These are phyloP conservation scores for Acanthamoeba lenticulata DNA, from an alignment of 208 protist genomes.

Conservation along the genomic window DNA sequence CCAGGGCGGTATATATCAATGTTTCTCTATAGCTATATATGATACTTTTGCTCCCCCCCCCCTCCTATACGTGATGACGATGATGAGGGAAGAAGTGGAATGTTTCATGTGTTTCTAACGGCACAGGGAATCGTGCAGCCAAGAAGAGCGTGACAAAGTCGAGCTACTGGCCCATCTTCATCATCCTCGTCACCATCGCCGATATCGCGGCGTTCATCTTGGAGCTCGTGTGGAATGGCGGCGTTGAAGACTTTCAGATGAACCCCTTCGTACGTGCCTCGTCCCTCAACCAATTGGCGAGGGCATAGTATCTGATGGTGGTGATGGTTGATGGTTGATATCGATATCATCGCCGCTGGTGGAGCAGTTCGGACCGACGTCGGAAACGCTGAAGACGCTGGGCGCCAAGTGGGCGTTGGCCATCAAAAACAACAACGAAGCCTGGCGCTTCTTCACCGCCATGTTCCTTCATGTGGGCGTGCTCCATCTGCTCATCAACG, in stretches of 20 bases:
- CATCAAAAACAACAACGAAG: conserved; percentile 6
- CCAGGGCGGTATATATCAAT: neutral
- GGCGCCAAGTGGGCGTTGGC: conserved; percentile 38
- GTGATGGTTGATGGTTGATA: too few relatives aligned
- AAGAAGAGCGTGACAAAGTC: neutral
- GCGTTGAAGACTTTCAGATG: neutral
- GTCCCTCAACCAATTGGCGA: neutral
- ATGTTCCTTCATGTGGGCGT: conserved; percentile 82
- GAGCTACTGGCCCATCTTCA: conserved; percentile 17
- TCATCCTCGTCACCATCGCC: neutral
- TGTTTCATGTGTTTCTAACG: neutral
- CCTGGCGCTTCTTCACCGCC: conserved; percentile 69
- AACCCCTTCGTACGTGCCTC: conserved; percentile 13
- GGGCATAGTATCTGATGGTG: too few relatives aligned
- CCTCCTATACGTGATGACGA: neutral
- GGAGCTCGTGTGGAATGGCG: neutral
- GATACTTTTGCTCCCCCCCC: neutral
- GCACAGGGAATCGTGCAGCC: neutral
- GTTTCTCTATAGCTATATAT: neutral
- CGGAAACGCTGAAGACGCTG: neutral
- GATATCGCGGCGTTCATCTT: neutral
- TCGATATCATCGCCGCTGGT: neutral
- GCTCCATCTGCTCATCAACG: conserved; percentile 29
- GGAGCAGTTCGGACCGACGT: neutral
- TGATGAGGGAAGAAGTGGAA: neutral